Evolutionary conservation across 2,329 filamentous ascomycete species (phyloP).

Genomic region (Cladosporium sp.): DNA sequence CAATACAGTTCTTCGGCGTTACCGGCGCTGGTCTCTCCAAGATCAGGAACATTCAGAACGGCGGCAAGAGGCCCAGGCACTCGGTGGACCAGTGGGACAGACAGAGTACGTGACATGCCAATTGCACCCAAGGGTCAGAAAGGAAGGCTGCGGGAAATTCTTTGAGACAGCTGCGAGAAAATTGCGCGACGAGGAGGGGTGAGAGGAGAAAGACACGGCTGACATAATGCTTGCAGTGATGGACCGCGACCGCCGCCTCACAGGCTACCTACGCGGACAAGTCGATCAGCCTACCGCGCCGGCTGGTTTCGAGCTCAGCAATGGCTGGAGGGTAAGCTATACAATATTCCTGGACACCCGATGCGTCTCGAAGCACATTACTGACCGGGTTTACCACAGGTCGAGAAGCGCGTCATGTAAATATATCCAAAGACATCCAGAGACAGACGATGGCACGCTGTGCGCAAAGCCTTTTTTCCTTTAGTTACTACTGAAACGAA

Average conservation of each 20-base stretch:
- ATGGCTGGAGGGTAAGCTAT: slow-evolving; percentile 63
- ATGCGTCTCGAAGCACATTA: neutral
- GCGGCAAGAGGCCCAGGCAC: slow-evolving; percentile 61
- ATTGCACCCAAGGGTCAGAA: neutral
- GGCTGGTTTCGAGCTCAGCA: slow-evolving; percentile 65
- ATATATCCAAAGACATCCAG: slow-evolving; percentile 12
- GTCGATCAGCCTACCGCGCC: slow-evolving; percentile 60
- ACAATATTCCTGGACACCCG: neutral
- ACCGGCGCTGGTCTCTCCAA: slow-evolving; percentile 59
- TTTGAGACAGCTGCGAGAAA: neutral
- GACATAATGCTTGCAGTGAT: slow-evolving; percentile 55
- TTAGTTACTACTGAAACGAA: neutral
- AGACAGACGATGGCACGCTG: slow-evolving; percentile 15
- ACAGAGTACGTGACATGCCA: slow-evolving; percentile 45
- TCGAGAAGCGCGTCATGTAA: slow-evolving; percentile 27
- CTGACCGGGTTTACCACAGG: slow-evolving; percentile 19
- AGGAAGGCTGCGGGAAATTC: neutral
- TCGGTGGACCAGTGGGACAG: slow-evolving; percentile 65
- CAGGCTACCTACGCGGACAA: slow-evolving; percentile 62
- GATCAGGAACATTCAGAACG: slow-evolving; percentile 61
- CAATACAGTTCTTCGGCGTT: slow-evolving; percentile 59
- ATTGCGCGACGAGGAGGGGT: neutral
- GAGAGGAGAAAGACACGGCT: neutral
- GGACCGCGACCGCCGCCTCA: slow-evolving; percentile 64
- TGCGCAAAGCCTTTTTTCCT: slow-evolving; percentile 2